phyloP scores from a whole-genome alignment of 192 early-diverging fungal genomes.

The Coemansia sp. region DNA sequence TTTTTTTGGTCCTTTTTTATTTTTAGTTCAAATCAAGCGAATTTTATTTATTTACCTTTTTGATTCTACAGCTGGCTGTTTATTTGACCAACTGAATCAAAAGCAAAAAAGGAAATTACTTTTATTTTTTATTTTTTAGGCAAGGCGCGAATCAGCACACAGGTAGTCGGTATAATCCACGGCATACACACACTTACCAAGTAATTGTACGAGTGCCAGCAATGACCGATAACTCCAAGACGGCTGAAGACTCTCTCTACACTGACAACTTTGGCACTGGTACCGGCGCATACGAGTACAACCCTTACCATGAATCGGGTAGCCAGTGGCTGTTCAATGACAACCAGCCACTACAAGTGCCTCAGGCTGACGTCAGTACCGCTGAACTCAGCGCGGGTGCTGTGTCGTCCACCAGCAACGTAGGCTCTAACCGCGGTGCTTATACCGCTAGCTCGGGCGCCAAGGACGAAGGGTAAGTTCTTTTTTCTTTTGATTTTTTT shows the following conservation, averaged over 20 bases:
- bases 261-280: slow-evolving; percentile 14
- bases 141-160: neutral
- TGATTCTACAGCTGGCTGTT: neutral
- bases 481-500: slow-evolving; percentile 17
- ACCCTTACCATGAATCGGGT: slow-evolving; percentile 16
- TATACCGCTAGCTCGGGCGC: slow-evolving; percentile 1
- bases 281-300: slow-evolving; percentile 12
- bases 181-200: neutral
- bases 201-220: neutral
- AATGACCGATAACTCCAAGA: slow-evolving; percentile 29
- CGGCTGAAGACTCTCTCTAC: slow-evolving; percentile 37
- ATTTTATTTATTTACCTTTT: neutral
- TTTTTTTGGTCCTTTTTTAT: neutral
- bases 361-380: slow-evolving; percentile 6
- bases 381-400: slow-evolving; percentile 10
- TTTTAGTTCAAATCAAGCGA: neutral
- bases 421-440: neutral
- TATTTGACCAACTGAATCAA: neutral
- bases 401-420: neutral
- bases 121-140: neutral
- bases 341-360: slow-evolving; percentile 30
- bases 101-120: slow-evolving; percentile 8
- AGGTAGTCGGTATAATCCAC: neutral
- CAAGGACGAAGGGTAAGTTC: slow-evolving; percentile 53
- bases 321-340: slow-evolving; percentile 53